Percentiles rank a stretch among this genome's conserved stretches.
phyloP scores from a whole-genome alignment of 441 rosid species.

The Gossypium davidsonii region DNA sequence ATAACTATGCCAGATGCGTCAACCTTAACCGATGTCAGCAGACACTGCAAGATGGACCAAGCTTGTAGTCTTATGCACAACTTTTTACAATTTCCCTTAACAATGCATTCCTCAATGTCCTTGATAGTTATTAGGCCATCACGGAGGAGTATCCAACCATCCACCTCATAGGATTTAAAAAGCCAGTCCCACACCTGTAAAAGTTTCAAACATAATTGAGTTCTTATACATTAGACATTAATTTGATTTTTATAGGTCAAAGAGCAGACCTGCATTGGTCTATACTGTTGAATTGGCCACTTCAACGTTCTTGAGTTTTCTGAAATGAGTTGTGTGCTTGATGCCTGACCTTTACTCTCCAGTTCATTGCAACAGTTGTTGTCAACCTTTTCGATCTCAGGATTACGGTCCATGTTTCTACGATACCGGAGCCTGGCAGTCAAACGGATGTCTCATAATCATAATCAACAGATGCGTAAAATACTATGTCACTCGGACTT shows the following conservation, averaged over 20 bases:
- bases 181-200: slow-evolving; percentile 86
- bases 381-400: slow-evolving; percentile 24
- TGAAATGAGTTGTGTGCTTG: slow-evolving; percentile 38
- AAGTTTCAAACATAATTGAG: background rate
- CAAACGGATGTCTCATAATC: slow-evolving; percentile 28
- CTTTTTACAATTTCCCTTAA: slow-evolving; percentile 20
- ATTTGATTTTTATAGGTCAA: background rate
- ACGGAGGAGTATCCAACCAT: slow-evolving; percentile 55
- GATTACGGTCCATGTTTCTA: slow-evolving; percentile 26
- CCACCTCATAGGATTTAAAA: slow-evolving; percentile 76
- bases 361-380: slow-evolving; percentile 28
- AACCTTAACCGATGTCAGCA: slow-evolving; percentile 59
- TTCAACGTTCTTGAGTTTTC: slow-evolving; percentile 52
- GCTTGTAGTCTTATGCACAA: slow-evolving; percentile 39
- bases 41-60: slow-evolving; percentile 70
- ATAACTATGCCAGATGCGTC: slow-evolving; percentile 61
- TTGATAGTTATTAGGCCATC: slow-evolving; percentile 52
- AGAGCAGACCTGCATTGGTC: slow-evolving; percentile 55
- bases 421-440: slow-evolving; percentile 79
- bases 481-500: background rate
- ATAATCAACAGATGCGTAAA: background rate
- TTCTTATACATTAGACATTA: background rate
- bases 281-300: slow-evolving; percentile 51
- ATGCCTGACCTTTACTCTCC: slow-evolving; percentile 40
- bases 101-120: slow-evolving; percentile 60